These are phyloP conservation scores for Colletotrichum euphorbiae DNA, from an alignment of 2,329 filamentous ascomycete species.

Conservation along the genomic window DNA sequence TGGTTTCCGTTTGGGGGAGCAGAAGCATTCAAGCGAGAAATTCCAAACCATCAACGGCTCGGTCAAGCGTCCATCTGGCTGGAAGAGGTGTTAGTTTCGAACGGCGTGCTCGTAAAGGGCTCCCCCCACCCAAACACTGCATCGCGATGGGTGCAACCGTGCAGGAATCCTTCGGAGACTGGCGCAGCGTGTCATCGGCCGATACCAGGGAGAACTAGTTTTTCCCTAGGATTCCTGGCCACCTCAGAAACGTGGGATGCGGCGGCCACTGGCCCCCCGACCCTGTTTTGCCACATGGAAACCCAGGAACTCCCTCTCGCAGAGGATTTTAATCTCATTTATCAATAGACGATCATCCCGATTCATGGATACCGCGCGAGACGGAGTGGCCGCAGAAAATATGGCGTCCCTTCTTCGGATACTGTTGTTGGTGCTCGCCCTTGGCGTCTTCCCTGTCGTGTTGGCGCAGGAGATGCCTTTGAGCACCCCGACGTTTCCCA, in stretches of 20 bases:
- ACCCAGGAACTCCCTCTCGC: not conserved
- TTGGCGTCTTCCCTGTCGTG: conserved; percentile 21
- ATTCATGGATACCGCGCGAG: not conserved
- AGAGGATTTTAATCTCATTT: conserved; percentile 12
- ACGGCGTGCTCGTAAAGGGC: not conserved
- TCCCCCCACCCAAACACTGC: not conserved
- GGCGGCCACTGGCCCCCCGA: not conserved
- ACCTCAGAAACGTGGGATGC: not conserved
- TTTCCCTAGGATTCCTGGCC: conserved; percentile 14
- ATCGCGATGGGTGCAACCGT: not conserved
- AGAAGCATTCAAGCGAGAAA: not conserved
- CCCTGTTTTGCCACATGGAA: conserved; percentile 26
- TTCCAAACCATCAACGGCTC: conserved; percentile 2
- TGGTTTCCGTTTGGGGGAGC: conserved; percentile 28
- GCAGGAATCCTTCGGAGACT: not conserved
- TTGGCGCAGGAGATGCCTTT: conserved; percentile 15
- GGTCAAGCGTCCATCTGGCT: not conserved
- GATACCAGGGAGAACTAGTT: conserved; percentile 18
- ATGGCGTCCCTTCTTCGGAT: conserved; percentile 28
- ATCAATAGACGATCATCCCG: conserved; percentile 29
- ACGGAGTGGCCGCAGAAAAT: not conserved
- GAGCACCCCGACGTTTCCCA: conserved; percentile 31
- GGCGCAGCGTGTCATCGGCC: conserved; percentile 27
- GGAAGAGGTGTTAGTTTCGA: not conserved
- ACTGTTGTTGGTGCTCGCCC: conserved; percentile 15